Percentiles rank a stretch among this genome's conserved stretches.
phyloP scores from a whole-genome alignment of 2,329 filamentous ascomycete species.

The Trematosphaeria pertusa region DNA sequence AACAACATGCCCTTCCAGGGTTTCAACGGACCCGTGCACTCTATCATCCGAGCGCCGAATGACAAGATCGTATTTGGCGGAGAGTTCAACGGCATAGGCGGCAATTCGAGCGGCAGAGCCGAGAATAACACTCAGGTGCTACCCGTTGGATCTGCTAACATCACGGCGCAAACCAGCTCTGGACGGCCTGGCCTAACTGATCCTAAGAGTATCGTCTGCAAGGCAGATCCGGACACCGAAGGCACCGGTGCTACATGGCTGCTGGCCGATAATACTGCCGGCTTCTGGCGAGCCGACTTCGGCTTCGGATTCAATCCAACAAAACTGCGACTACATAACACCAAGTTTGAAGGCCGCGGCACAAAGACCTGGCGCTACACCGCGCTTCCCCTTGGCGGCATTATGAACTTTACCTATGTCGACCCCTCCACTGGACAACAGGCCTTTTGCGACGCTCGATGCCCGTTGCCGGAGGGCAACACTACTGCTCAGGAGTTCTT shows the following conservation, averaged over 20 bases:
- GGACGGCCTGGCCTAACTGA: conserved; percentile 71
- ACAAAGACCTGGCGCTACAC: conserved; percentile 89
- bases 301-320: conserved; percentile 86
- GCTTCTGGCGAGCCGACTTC: conserved; percentile 84
- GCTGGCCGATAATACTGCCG: conserved; percentile 74
- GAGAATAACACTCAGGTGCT: conserved; percentile 78
- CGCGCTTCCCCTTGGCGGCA: conserved; percentile 84
- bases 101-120: conserved; percentile 73
- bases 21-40: conserved; percentile 90
- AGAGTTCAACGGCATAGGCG: conserved; percentile 84
- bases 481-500: conserved; percentile 83
- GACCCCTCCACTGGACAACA: conserved; percentile 73
- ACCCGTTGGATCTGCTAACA: conserved; percentile 80
- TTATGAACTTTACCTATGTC: conserved; percentile 94
- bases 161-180: conserved; percentile 71
- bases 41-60: conserved; percentile 80
- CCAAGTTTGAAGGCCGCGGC: conserved; percentile 80
- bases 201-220: conserved; percentile 83
- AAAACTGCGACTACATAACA: conserved; percentile 88
- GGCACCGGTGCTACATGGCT: conserved; percentile 83
- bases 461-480: conserved; percentile 77
- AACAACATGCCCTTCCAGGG: conserved; percentile 86
- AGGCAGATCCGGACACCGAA: conserved; percentile 66
- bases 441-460: conserved; percentile 77
- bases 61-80: conserved; percentile 93